These are phyloP conservation scores for Termitomyces titanicus DNA, from an alignment of 768 basidiomycete species.

Conservation along the genomic window DNA sequence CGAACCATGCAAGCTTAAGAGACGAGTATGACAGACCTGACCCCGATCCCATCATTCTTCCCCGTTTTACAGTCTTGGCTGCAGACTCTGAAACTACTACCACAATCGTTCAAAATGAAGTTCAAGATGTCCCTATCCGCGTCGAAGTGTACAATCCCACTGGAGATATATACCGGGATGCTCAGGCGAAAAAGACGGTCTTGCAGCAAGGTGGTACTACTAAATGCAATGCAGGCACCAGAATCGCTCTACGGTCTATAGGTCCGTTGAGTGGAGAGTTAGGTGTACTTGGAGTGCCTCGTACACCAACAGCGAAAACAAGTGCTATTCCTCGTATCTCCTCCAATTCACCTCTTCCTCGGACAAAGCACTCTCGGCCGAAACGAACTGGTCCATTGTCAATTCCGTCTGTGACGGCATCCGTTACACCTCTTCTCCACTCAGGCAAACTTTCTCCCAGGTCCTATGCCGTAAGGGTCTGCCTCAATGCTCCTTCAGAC, in stretches of 20 bases:
- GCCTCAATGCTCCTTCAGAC: conserved; percentile 52
- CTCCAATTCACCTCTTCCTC: conserved; percentile 21
- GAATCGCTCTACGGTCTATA: conserved; percentile 48
- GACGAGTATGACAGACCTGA: conserved; percentile 26
- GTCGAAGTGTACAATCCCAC: conserved; percentile 63
- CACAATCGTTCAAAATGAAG: conserved; percentile 58
- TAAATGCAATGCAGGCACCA: conserved; percentile 59
- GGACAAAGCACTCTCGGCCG: conserved; percentile 22
- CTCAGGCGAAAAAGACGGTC: conserved; percentile 61
- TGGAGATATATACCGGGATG: conserved; percentile 50
- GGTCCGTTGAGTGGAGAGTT: conserved; percentile 20
- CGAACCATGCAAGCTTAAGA: conserved; percentile 15
- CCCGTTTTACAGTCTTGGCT: conserved; percentile 65
- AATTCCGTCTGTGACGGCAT: conserved; percentile 55
- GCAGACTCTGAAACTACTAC: conserved; percentile 60
- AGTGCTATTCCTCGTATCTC: conserved; percentile 24
- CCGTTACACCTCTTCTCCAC: conserved; percentile 48
- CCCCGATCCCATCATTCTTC: conserved; percentile 54
- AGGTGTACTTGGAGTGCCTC: conserved; percentile 25
- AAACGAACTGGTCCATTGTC: conserved; percentile 54
- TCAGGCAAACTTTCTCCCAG: conserved; percentile 28
- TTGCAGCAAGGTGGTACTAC: conserved; percentile 57
- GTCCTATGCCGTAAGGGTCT: conserved; percentile 58
- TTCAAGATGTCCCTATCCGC: conserved; percentile 35
- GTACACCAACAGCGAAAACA: conserved; percentile 32